Base-by-base conservation (phyloP, 2,329 filamentous ascomycete species). In the Fusarium bulbicola region DNA sequence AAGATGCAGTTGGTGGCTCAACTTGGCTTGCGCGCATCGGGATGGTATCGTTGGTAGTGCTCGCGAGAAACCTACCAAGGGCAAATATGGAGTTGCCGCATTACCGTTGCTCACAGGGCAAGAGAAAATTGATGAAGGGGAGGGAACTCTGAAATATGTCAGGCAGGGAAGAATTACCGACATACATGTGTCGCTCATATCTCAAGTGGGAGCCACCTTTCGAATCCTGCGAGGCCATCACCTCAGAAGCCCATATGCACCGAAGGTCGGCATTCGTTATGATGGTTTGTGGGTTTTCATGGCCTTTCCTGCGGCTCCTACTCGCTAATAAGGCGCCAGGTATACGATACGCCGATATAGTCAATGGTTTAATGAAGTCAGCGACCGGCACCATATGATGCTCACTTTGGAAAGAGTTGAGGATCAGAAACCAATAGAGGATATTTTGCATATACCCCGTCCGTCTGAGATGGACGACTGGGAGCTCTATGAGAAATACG, bases 381-480 rank as follows among this genome's bases (percentile, higher is more conserved):
- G 68, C 28, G 81, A 84, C 6, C 77, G 82, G 9, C 83, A 87
- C 75, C 81, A 82, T 13, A 79, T 88, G 34, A 82, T 83, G 32
- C 74, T 90, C 26, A 84, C 80, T 0, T 80, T 90, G 6, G 83
- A 88, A 69, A 83, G 85, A 28, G 80, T 83, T 13, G 54, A 78
- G 0, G 81, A 79, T 16, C 86, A 89, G 72, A 80, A 63, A 4
- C 71, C 84, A 5, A 79, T 88, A 67, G 77, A 84, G 13, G 80
- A 85, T 11, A 72, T 89, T 14, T 69, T 78, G n/a, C 63, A 73
- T n/a, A 81, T 88, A 18, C 88, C 88, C 1, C 82, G 77, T 16
- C 88, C 88, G 5, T 88, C 87, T 5, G 86, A 90, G 75, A 72
- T 88, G 11, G 89, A 90, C 66, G 88, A 90, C 65, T 90, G 86